Evolutionary conservation across 306 rosid species (phyloP).

Genomic region (Glycine latifolia): DNA sequence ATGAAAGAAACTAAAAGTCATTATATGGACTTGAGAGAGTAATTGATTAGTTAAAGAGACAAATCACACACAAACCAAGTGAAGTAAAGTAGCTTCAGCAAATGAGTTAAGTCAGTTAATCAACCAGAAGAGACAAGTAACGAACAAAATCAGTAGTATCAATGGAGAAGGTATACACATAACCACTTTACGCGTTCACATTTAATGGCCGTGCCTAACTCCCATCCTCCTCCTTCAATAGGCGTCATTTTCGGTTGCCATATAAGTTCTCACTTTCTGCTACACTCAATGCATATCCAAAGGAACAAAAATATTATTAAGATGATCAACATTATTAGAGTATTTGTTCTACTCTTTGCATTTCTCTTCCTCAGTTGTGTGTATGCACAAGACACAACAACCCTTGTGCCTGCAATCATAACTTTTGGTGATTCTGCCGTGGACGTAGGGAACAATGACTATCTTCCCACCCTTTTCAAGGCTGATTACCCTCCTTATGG

Average conservation of each 20-base stretch:
- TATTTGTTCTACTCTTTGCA: constrained; percentile 54
- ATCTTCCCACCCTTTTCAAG: constrained; percentile 76
- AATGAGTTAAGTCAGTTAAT: neutral
- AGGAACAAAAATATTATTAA: constrained; percentile 53
- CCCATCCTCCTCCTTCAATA: constrained; percentile 72
- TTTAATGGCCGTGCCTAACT: constrained; percentile 69
- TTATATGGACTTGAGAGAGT: neutral
- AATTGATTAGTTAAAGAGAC: neutral
- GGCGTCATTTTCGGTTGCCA: constrained; percentile 47
- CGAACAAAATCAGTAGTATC: neutral
- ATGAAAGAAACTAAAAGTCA: constrained; percentile 39
- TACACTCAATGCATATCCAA: constrained; percentile 16
- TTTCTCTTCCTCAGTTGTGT: constrained; percentile 48
- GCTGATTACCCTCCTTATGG: constrained; percentile 98
- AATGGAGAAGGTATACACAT: constrained; percentile 24
- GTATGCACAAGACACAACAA: constrained; percentile 77
- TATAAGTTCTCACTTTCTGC: constrained; percentile 43
- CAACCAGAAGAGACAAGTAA: constrained; percentile 26
- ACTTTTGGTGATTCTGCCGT: constrained; percentile 93
- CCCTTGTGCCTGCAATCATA: constrained; percentile 85
- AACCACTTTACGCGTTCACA: constrained; percentile 51
- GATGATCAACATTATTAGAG: constrained; percentile 22
- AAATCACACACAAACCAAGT: neutral
- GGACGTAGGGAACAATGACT: constrained; percentile 92
- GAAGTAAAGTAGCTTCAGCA: neutral